A percentile compares a stretch with the other conserved stretches of the same genome.
phyloP scores from a whole-genome alignment of 768 basidiomycete species.

The Sarcomyxa edulis region DNA sequence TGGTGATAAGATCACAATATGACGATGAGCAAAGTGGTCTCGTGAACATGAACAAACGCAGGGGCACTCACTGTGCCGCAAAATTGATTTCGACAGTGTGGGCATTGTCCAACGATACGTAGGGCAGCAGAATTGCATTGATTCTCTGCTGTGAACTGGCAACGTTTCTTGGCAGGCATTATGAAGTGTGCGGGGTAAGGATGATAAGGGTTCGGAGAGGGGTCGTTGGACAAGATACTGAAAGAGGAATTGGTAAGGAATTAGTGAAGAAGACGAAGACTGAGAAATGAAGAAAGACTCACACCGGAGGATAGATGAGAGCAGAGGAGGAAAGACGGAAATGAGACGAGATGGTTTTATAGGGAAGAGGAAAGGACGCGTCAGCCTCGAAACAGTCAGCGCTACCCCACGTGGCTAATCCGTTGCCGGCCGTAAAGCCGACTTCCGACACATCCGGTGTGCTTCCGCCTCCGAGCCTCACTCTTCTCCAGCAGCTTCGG shows the following conservation, averaged over 20 bases:
- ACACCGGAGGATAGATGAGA: constrained; percentile 5
- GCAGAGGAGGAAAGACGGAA: constrained; percentile 5
- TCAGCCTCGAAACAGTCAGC: no score
- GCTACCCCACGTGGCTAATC: no score
- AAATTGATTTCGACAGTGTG: constrained; percentile 73
- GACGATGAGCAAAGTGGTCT: no score
- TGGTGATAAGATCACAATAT: no score
- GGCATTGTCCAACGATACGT: constrained; percentile 81
- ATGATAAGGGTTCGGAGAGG: no score
- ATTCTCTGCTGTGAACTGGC: constrained; percentile 55
- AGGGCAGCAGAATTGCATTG: constrained; percentile 77
- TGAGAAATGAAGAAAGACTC: constrained; percentile 4
- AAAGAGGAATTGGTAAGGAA: constrained; percentile 4
- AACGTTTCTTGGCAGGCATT: constrained; percentile 87
- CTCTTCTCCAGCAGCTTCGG: no score
- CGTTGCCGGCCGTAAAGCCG: no score
- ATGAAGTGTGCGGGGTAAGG: not conserved
- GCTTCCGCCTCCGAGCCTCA: no score
- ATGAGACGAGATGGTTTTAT: constrained; percentile 11
- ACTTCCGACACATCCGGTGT: no score
- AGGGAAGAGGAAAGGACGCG: no score
- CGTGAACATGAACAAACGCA: no score
- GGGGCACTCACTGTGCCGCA: constrained; percentile 61
- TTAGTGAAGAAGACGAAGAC: constrained; percentile 8
- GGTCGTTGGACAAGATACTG: no score